Base-by-base conservation (phyloP, 1,139 yeast genomes). In the Yamadazyma triangularis region DNA sequence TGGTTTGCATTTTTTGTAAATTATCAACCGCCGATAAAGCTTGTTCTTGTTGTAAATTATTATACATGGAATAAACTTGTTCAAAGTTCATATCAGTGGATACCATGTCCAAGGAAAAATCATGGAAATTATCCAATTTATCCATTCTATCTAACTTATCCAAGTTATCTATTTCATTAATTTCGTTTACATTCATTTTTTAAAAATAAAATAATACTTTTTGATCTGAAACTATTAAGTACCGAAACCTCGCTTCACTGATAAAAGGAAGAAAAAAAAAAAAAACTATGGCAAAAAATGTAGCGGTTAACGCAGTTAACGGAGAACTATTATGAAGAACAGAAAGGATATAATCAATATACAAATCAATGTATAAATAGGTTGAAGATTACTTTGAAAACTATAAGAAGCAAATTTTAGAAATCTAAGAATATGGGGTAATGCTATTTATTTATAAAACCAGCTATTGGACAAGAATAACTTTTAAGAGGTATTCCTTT, bases 1-100 rank as follows among this genome's bases (percentile, higher is more conserved):
- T 47, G 45, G 46, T 45, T 47, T 66, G 73, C 1, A 60, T 67
- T 41, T 53, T 56, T 37, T 63, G 64, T 39, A 68, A 56, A 35
- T 56, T 60, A 36, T 65, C 71, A 24, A 67, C 53, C 16, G 61
- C 61, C 19, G 46, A 45, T 22, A 54, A 30, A 14, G 69, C 70
- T 28, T 58, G 53, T 33, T 63, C 64, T 31, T 65, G 70, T 43
- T 66, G 73, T 31, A 66, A 47, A 27, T 52, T 54, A 26, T 58
- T 51, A 45, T 65, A 68, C 64, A 64, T 61, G 23, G 53, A 44
- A 42, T 64, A 68, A 15, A 73, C 73, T 47, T 65, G 71, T 50
- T 68, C 73, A 34, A 68, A 67, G 37, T 67, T 68, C 73, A 68
- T 67, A 47, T 66, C 72, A 10, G 56, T 45, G n/a, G 60, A 49